Evolutionary conservation across 225 moss, liverwort and hornwort genomes (phyloP).

Genomic region (Physcomitrium patens): DNA sequence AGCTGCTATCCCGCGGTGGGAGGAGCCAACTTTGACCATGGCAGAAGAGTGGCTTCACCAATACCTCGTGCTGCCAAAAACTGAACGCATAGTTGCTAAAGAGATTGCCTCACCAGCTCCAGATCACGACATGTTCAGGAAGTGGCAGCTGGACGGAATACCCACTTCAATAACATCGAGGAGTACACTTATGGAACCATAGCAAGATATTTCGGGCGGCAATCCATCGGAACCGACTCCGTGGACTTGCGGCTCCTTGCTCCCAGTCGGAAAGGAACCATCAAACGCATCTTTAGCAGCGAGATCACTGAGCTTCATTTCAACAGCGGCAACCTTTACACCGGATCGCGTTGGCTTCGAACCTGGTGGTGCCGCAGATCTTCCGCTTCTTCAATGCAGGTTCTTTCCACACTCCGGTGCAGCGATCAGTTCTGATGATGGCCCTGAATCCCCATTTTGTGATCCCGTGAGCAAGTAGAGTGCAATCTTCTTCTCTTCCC

Average conservation of each 20-base stretch:
- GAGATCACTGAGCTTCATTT: constrained; percentile 43
- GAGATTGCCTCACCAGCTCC: background rate
- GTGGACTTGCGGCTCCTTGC: constrained; percentile 27
- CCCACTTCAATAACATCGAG: constrained; percentile 35
- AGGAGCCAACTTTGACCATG: constrained; percentile 39
- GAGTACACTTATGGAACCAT: constrained; percentile 36
- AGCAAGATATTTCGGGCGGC: constrained; percentile 42
- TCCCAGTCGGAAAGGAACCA: constrained; percentile 40
- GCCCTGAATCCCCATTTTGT: constrained; percentile 49
- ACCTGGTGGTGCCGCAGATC: constrained; percentile 25
- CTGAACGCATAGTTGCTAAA: background rate
- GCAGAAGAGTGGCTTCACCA: constrained; percentile 35
- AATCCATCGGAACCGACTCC: background rate
- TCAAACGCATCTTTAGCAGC: constrained; percentile 45
- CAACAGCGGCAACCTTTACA: constrained; percentile 32
- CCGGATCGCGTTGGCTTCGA: constrained; percentile 23
- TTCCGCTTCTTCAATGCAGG: constrained; percentile 45
- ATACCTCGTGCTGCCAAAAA: constrained; percentile 26
- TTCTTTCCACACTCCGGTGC: constrained; percentile 38
- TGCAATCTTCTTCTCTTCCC: constrained; percentile 46
- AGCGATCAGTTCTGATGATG: constrained; percentile 46
- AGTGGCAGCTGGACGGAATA: constrained; percentile 38
- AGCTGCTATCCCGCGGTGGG: constrained; percentile 48
- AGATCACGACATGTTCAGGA: constrained; percentile 32
- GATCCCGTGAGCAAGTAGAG: constrained; percentile 38